Percentiles rank a stretch among this genome's conserved stretches.
These are phyloP conservation scores for Hypomyces rosellus DNA, from an alignment of 2,329 filamentous ascomycete genomes.

Conservation along the genomic window DNA sequence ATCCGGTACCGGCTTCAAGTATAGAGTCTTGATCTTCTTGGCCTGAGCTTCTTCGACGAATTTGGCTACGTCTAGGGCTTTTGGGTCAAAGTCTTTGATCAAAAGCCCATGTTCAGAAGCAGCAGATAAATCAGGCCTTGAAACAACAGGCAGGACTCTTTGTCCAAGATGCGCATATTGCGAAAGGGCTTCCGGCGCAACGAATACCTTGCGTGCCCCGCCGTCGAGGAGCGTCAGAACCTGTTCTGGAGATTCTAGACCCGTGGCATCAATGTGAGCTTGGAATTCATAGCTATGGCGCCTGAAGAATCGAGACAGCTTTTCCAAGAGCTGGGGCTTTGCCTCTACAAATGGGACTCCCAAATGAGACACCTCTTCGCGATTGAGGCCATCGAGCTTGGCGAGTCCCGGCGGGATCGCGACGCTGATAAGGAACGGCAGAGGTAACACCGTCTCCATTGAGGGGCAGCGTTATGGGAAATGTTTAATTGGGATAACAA, in stretches of 20 bases:
- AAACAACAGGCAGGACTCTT: slow-evolving; percentile 48
- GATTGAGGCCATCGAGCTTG: slow-evolving; percentile 46
- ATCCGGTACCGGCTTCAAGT: slow-evolving; percentile 44
- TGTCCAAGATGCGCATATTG: slow-evolving; percentile 50
- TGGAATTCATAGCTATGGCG: slow-evolving; percentile 46
- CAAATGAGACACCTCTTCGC: slow-evolving; percentile 52
- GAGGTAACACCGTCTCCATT: slow-evolving; percentile 59
- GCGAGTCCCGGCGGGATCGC: slow-evolving; percentile 43
- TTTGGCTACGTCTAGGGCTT: slow-evolving; percentile 31
- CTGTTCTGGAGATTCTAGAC: slow-evolving; percentile 62
- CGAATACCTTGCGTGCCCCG: slow-evolving; percentile 80
- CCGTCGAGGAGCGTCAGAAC: slow-evolving; percentile 75
- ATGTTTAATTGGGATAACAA: neutral
- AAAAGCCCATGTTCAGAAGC: slow-evolving; percentile 46
- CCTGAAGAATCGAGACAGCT: slow-evolving; percentile 41
- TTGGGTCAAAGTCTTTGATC: slow-evolving; percentile 45
- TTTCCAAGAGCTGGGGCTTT: slow-evolving; percentile 40
- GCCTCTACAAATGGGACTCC: slow-evolving; percentile 54
- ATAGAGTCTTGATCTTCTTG: slow-evolving; percentile 42
- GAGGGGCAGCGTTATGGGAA: slow-evolving; percentile 13
- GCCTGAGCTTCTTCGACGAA: slow-evolving; percentile 41
- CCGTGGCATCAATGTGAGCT: slow-evolving; percentile 72
- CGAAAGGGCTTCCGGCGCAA: slow-evolving; percentile 62
- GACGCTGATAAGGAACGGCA: slow-evolving; percentile 57
- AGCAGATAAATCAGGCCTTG: slow-evolving; percentile 38